Evolutionary conservation across 1,139 yeast genomes (phyloP), one percentile per base, ranked within the genome.

Genomic region (Wickerhamomyces sp.): DNA sequence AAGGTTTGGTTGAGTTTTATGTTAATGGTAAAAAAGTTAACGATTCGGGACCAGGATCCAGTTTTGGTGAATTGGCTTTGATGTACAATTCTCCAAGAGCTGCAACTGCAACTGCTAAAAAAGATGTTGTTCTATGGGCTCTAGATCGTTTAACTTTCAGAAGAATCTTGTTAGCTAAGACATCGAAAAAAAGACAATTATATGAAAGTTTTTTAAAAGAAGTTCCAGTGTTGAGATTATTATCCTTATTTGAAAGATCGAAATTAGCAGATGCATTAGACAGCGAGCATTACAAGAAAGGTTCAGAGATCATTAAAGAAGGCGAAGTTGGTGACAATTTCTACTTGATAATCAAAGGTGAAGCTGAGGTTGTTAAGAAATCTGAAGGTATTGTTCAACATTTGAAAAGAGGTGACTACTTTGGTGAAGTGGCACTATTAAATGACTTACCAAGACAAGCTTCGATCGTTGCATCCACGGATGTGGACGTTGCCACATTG

Each of bases 61-160:
- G 95, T 33, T 92, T 92, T 65, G 98, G 98, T 56, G 98, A 92
- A 63, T 74, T 92, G 57, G 98, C 98, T 2, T 75, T 92, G 55
- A 89, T 92, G 96, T 92, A 92, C 68, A 92, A 92, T 64, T 81
- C 97, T 17, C 97, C 97, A 45, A 79, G 98, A 64, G 98, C 97
- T 7, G 98, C 97, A 15, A 89, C 97, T 1, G 97, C 88, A 2
- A 58, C 74, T 17, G 95, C 97, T 9, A 73, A 78, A 25, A 67
- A 81, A 9, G 84, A 79, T 49, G 76, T 82, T 55, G 76, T 76
- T 26, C 74, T 90, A 38, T 92, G 97, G 97, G 95, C 96, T 2
- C 74, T 92, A 54, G 98, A 92, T 64, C 79, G 98, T 58, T 70
- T 85, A 55, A 90, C 97, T 1, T 92, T 92, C 72, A 82, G 97